phyloP scores from a whole-genome alignment of 495 filamentous ascomycete genomes.

The Podospora pseudocomata region DNA sequence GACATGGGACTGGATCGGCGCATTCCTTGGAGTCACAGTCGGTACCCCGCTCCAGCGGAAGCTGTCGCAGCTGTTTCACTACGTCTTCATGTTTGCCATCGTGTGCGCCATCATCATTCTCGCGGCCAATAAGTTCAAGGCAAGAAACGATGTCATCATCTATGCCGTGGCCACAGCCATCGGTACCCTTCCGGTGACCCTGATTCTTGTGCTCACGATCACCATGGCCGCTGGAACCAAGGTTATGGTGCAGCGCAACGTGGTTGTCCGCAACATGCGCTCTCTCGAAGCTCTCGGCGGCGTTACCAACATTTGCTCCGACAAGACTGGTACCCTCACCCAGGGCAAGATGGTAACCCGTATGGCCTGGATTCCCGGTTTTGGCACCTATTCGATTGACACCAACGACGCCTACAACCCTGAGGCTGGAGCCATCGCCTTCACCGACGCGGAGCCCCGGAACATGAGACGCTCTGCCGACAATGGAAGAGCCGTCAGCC shows the following conservation, averaged over 20 bases:
- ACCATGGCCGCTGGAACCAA: constrained; percentile 79
- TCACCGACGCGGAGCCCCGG: constrained; percentile 2
- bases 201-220: constrained; percentile 67
- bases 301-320: constrained; percentile 81
- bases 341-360: constrained; percentile 71
- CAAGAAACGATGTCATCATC: constrained; percentile 70
- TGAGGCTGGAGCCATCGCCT: constrained; percentile 25
- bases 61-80: constrained; percentile 11
- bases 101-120: constrained; percentile 15
- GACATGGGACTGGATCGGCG: constrained; percentile 9
- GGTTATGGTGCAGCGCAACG: constrained; percentile 69
- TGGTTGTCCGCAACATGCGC: constrained; percentile 68
- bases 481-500: not conserved
- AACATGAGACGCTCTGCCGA: not conserved
- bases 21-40: constrained; percentile 12
- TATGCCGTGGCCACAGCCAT: constrained; percentile 76
- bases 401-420: constrained; percentile 35
- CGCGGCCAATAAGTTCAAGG: constrained; percentile 47
- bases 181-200: constrained; percentile 65
- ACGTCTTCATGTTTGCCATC: constrained; percentile 13
- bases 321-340: constrained; percentile 85
- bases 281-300: constrained; percentile 78
- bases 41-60: constrained; percentile 16
- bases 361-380: constrained; percentile 43
- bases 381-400: constrained; percentile 4